Evolutionary conservation across 768 basidiomycete species (phyloP).

Genomic region (Lactarius hengduanensis): DNA sequence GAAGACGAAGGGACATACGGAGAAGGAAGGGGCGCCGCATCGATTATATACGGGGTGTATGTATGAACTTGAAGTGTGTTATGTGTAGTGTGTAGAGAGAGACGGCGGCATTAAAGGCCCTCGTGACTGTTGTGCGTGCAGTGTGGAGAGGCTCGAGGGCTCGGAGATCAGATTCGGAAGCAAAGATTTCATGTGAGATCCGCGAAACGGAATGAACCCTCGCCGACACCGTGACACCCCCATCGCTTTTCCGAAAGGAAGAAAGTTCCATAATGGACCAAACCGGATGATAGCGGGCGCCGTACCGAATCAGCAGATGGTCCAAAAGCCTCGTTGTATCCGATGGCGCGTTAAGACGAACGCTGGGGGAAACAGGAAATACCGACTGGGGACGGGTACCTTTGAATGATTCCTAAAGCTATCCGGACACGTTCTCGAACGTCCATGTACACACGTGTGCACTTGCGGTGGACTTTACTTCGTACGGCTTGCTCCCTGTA

Average conservation of each 20-base stretch:
- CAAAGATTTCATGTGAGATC: conserved; percentile 12
- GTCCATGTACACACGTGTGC: background rate
- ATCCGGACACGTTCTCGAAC: background rate
- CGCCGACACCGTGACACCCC: conserved; percentile 6
- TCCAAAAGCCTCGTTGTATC: conserved; percentile 21
- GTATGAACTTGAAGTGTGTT: no score
- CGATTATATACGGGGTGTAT: background rate
- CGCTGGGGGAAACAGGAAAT: background rate
- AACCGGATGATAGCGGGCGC: background rate
- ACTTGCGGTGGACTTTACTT: background rate
- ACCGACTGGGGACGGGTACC: background rate
- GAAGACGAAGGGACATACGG: background rate
- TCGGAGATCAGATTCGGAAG: conserved; percentile 8
- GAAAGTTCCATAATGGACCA: background rate
- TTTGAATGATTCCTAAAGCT: background rate
- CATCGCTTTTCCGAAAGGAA: background rate
- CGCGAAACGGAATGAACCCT: conserved; percentile 1
- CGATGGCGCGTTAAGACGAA: conserved; percentile 9
- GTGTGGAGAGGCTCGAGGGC: background rate
- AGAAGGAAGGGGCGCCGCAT: conserved; percentile 1
- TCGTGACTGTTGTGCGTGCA: background rate
- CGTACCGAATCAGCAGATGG: conserved; percentile 9
- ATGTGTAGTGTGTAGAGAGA: background rate
- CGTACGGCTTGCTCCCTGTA: background rate
- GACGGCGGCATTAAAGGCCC: background rate